Evolutionary conservation across 2,329 filamentous ascomycete species (phyloP), one percentile per base, ranked within the genome.

Genomic region (Myriosclerotinia curreyana): DNA sequence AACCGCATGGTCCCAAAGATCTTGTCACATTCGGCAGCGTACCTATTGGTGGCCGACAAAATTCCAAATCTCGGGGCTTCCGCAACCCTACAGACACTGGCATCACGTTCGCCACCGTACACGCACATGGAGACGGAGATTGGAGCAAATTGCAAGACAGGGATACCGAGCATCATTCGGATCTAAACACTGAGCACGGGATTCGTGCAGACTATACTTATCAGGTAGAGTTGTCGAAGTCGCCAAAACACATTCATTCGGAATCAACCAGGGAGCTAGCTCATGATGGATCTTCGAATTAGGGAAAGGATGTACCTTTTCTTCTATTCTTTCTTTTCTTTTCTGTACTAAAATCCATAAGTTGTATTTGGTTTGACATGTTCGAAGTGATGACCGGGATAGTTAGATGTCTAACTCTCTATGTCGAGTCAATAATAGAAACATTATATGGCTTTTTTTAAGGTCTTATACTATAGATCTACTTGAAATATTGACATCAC

Each of bases 1-100:
- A 22, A 2, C 15, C 17, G n/a, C 25, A 46, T 20, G 40, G 38
- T 14, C 8, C 59, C 38, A 44, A 52, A 22, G 55, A 59, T 44
- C 5, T 55, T 3, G 50, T 42, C n/a, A 54, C 59, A 36, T 61
- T 53, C 31, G 59, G 59, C 4, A 62, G 59, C 28, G 25, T 51
- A 22, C 52, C 56, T 15, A 59, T 51, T 17, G 48, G 40, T 17
- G 55, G 28, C 15, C 55, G 55, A 36, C 8, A 25, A 7, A 55
- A 58, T 38, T 25, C 42, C 34, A 40, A 51, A 49, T 20, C 31
- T n/a, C 40, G 42, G 48, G 38, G 8, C 38, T 66, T 65, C 31
- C 44, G 36, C 20, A 65, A 66, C 34, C 65, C 65, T 20, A 66
- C 56, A 7, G 62, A 66, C 22, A 28, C 28, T 9, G 62, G 65